Evolutionary conservation across 345 rosid genomes (phyloP).

Genomic region (Brassica nigra): DNA sequence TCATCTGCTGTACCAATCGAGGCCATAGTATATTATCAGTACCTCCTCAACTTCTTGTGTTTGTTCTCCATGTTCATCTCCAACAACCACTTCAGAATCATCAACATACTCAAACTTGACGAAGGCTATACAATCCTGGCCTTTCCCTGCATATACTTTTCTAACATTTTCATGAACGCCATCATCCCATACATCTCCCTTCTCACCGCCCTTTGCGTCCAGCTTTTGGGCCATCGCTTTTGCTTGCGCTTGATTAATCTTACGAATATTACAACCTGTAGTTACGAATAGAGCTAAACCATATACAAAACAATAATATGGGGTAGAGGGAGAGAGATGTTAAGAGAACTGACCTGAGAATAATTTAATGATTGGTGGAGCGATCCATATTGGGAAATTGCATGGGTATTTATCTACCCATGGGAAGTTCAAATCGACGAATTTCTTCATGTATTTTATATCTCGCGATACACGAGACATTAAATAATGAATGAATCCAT

Average conservation of each 20-base stretch:
- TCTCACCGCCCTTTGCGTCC: neutral
- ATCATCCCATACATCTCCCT: neutral
- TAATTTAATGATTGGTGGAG: neutral
- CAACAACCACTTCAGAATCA: neutral
- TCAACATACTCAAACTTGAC: neutral
- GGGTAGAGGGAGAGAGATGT: neutral
- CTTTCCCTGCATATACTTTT: neutral
- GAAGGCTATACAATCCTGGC: neutral
- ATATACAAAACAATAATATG: neutral
- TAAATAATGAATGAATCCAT: too few relatives aligned
- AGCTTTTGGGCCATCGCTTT: neutral
- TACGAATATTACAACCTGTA: neutral
- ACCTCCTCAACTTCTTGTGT: neutral
- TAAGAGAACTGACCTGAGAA: conserved; percentile 2
- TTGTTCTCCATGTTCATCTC: neutral
- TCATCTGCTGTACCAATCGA: too few relatives aligned
- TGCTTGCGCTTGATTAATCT: neutral
- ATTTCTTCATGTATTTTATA: neutral
- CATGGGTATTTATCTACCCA: neutral
- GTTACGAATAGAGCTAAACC: neutral
- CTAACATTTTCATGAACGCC: neutral
- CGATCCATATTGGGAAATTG: neutral
- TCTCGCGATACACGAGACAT: neutral
- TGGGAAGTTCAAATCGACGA: neutral
- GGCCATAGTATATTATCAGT: neutral